Base-by-base conservation (phyloP, 2,329 filamentous ascomycete species). In the Pseudogymnoascus sp. region DNA sequence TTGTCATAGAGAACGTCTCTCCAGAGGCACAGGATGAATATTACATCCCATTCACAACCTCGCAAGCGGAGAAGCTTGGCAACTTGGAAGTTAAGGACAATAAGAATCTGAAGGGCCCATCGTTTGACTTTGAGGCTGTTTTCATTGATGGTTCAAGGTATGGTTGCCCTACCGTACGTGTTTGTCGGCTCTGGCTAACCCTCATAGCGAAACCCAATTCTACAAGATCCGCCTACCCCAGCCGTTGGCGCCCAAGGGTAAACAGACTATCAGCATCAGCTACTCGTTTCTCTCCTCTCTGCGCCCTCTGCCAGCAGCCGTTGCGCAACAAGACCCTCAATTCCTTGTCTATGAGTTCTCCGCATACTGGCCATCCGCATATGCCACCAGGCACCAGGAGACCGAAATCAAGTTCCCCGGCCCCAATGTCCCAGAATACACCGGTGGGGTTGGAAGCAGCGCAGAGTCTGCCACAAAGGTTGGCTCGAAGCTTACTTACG, bases 31-130 rank as follows among this genome's bases (percentile, higher is more conserved):
- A 97, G 72, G 84, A 85, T 73, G 88, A 96, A 74, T 99, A 99
- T 81, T 97, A 88, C 74, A 70, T 99, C 60, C 90, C 92, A 3
- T 96, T 99, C 72, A 87, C 90, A 62, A 79, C 86, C 62, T 82
- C 87, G 65, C 80, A 90, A 74, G 83, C 96, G 69, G 82, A 84
- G 65, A 86, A 83, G 66, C 78, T 97, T 64, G 94, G 93, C 66
- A 91, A 88, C 38, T 77, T 99, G 62, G 92, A 97, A 77, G 94
- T 92, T 60, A 90, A 88, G 78, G 91, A 97, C 74, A 94, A 92
- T 80, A 96, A 96, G 75, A 83, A 91, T 65, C 75, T 82, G 35
- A 81, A 80, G 60, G 80, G 84, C 66, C 83, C 81, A 11, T 79
- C 82, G 34, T 96, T 97, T 73, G 74, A 77, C 57, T 85, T 87